phyloP scores from a whole-genome alignment of 164 flowering plant genomes.

The Umbellularia californica region DNA sequence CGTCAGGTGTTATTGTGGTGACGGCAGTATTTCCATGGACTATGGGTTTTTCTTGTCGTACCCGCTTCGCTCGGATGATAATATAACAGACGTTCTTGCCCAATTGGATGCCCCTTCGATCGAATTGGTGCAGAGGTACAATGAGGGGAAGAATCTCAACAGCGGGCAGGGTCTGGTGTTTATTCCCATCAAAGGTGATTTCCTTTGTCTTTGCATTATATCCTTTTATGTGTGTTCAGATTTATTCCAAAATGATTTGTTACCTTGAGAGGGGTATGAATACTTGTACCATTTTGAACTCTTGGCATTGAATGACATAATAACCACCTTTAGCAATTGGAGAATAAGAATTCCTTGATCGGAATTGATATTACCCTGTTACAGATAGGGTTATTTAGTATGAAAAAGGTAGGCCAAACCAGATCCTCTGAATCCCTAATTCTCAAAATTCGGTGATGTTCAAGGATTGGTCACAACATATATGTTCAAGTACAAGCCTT shows the following conservation, averaged over 20 bases:
- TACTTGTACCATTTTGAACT: too few species aligned
- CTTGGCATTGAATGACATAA: too few species aligned
- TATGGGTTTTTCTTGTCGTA: conserved; percentile 63
- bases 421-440: too few species aligned
- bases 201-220: background rate
- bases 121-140: conserved; percentile 40
- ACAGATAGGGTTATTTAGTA: too few species aligned
- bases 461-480: too few species aligned
- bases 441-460: too few species aligned
- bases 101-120: conserved; percentile 4
- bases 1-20: conserved; percentile 63
- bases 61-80: conserved; percentile 47
- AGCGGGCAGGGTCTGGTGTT: conserved; percentile 46
- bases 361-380: too few species aligned
- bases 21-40: conserved; percentile 29
- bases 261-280: too few species aligned
- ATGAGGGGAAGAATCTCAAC: conserved; percentile 42
- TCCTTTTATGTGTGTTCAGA: background rate
- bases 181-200: conserved; percentile 55
- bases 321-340: too few species aligned
- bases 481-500: too few species aligned
- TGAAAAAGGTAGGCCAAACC: too few species aligned
- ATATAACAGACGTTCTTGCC: conserved; percentile 19
- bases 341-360: too few species aligned
- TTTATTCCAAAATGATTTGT: background rate